Base-by-base conservation (phyloP, 192 early-diverging fungal species). In the Chytriomyces sp. region DNA sequence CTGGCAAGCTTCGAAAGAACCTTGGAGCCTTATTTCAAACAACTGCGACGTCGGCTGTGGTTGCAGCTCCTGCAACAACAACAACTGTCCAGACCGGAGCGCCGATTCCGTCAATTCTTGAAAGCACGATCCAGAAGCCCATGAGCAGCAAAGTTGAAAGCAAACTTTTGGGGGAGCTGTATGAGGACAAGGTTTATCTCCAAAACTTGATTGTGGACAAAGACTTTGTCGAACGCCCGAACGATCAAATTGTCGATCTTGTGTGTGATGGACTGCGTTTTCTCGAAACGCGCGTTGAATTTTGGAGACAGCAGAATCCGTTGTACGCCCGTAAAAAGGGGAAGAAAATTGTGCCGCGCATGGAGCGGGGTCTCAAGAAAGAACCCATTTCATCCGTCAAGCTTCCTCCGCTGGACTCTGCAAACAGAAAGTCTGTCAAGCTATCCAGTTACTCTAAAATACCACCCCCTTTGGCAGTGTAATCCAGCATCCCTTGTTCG, bases 221-320 rank as follows among this genome's bases (percentile, higher is more conserved):
- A 45, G 88, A 89, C 69, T 86, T 89, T 50, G 77, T 71, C 5
- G 80, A 89, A 11, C 75, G 78, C 64, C 88, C 88, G 13, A 84
- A 89, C 75, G 78, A 79, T 18, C 50, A 86, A 23, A 80, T 89
- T 49, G 16, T 82, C 44, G 48, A 50, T 16, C 77, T 89, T 16
- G 85, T 89, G 35, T 72, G 75, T 11, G 84, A 89, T 26, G 88
- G 88, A 23, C 72, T 89, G 47, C 67, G 82, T 50, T 89, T 86
- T 79, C 81, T 89, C 24, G 45, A 76, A 10, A 79, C 81, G 8
- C 76, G 88, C 28, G 70, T 85, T 23, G 88, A 86, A 7, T 89
- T 89, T 71, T 89, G 88, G 88, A 75, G 86, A 49, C 86, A 89
- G 81, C 87, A 89, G 78, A 82, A 88, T 60, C 88, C 88, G 26